Evolutionary conservation across 23 red algal species (phyloP).

Genomic region (Gracilaria caudata): DNA sequence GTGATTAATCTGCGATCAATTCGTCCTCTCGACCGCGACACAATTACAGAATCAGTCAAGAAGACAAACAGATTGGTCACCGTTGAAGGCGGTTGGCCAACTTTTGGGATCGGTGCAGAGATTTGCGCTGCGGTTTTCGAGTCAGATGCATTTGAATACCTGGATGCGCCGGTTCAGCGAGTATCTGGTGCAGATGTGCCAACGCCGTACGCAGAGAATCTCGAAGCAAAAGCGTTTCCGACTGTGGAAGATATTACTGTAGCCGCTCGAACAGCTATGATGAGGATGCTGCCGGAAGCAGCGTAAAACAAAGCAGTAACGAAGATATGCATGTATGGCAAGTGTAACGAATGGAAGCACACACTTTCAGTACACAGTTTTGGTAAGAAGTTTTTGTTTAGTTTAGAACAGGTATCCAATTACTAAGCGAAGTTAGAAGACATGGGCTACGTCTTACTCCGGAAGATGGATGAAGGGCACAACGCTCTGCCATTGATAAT

Average conservation of each 20-base stretch:
- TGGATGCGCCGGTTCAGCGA: conserved; percentile 94
- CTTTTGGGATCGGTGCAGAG: conserved; percentile 94
- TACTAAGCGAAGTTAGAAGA: neutral
- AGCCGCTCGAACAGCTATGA: conserved; percentile 47
- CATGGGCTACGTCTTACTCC: neutral
- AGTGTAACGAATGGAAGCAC: too few species aligned
- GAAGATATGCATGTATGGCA: too few species aligned
- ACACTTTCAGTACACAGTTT: conserved; percentile 17
- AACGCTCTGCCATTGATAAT: neutral
- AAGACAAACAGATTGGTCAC: conserved; percentile 93
- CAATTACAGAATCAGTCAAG: conserved; percentile 91
- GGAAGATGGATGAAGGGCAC: neutral
- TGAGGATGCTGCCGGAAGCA: conserved; percentile 38
- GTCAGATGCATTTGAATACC: conserved; percentile 91
- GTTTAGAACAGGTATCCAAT: neutral
- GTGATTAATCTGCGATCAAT: conserved; percentile 97
- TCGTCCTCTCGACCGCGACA: conserved; percentile 89
- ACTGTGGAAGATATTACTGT: conserved; percentile 49
- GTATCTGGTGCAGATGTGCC: conserved; percentile 93
- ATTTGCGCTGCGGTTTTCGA: conserved; percentile 92
- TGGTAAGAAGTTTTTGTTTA: neutral
- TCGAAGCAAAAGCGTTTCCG: conserved; percentile 77
- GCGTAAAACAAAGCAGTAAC: conserved; percentile 10
- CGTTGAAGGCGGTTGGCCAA: conserved; percentile 96
- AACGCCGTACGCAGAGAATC: conserved; percentile 96